Conservation (phyloP, 1,284 basidiomycete species). For the Cryptococcus sp. region DNA sequence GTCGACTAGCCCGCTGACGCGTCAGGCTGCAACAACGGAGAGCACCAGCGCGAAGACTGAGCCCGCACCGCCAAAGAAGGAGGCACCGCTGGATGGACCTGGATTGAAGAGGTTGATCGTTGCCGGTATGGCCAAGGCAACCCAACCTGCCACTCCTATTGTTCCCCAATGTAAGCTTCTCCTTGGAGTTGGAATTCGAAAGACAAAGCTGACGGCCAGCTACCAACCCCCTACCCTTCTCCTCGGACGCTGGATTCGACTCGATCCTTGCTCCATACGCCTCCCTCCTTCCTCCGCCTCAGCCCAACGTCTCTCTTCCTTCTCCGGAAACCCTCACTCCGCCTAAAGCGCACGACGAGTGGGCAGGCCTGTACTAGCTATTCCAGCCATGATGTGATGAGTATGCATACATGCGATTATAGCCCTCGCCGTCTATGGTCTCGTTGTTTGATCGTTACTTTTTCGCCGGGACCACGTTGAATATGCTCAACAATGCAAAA, state of each 20-base stretch:
- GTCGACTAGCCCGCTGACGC: slow-evolving; percentile 14
- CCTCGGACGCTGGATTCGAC: slow-evolving; percentile 40
- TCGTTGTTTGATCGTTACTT: no score
- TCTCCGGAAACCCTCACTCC: slow-evolving; percentile 17
- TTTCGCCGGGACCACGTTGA: slow-evolving; percentile 30
- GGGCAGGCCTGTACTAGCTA: slow-evolving; percentile 35
- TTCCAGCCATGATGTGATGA: background rate
- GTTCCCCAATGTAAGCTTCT: slow-evolving; percentile 49
- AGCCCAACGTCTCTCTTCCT: slow-evolving; percentile 27
- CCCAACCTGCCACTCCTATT: slow-evolving; percentile 53
- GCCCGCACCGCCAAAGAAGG: slow-evolving; percentile 20
- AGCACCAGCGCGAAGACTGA: no score
- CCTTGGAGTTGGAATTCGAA: slow-evolving; percentile 19
- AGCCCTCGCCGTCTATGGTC: background rate
- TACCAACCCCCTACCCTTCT: slow-evolving; percentile 17
- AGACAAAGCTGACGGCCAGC: background rate
- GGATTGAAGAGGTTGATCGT: slow-evolving; percentile 67
- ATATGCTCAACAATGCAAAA: slow-evolving; percentile 73
- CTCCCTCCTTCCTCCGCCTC: slow-evolving; percentile 30
- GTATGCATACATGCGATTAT: background rate
- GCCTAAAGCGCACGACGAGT: slow-evolving; percentile 35
- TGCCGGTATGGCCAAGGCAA: slow-evolving; percentile 59
- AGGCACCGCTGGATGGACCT: slow-evolving; percentile 59
- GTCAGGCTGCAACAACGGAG: slow-evolving; percentile 10
- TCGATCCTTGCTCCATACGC: slow-evolving; percentile 41